phyloP scores from a whole-genome alignment of 805 yeast species.

The Candida peoriensis region DNA sequence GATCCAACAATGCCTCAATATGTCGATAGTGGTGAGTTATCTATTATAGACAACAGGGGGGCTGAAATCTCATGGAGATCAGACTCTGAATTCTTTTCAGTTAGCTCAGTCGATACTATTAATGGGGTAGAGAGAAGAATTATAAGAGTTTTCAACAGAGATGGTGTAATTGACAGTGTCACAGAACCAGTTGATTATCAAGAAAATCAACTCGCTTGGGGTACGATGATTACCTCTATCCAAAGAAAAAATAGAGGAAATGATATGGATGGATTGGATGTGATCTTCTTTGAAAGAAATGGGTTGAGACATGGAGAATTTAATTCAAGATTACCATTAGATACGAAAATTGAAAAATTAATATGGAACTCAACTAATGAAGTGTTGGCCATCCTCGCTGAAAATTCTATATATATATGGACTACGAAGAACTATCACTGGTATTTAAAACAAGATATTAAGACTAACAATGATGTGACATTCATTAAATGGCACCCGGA shows the following conservation, averaged over 20 bases:
- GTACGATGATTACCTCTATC: conserved; percentile 77
- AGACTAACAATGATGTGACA: conserved; percentile 22
- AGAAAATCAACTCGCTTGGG: conserved; percentile 80
- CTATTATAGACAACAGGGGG: conserved; percentile 46
- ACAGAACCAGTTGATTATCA: conserved; percentile 86
- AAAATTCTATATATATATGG: conserved; percentile 77
- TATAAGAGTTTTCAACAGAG: conserved; percentile 75
- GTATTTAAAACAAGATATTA: conserved; percentile 83
- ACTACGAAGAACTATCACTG: conserved; percentile 90
- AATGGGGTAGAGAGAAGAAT: conserved; percentile 55
- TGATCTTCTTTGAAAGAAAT: conserved; percentile 86
- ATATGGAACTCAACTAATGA: conserved; percentile 84
- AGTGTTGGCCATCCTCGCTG: conserved; percentile 62
- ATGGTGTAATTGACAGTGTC: conserved; percentile 73
- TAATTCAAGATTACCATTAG: conserved; percentile 54
- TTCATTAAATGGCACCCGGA: conserved; percentile 84
- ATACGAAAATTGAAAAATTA: conserved; percentile 43
- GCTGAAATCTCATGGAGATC: conserved; percentile 86
- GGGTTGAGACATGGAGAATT: conserved; percentile 92
- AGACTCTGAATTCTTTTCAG: conserved; percentile 79
- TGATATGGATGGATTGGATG: conserved; percentile 40
- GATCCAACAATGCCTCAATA: conserved; percentile 86
- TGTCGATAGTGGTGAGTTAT: conserved; percentile 62
- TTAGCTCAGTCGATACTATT: conserved; percentile 50
- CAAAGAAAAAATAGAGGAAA: conserved; percentile 46